Base-by-base conservation (phyloP, 768 basidiomycete species). In the Leccinellum albellum region DNA sequence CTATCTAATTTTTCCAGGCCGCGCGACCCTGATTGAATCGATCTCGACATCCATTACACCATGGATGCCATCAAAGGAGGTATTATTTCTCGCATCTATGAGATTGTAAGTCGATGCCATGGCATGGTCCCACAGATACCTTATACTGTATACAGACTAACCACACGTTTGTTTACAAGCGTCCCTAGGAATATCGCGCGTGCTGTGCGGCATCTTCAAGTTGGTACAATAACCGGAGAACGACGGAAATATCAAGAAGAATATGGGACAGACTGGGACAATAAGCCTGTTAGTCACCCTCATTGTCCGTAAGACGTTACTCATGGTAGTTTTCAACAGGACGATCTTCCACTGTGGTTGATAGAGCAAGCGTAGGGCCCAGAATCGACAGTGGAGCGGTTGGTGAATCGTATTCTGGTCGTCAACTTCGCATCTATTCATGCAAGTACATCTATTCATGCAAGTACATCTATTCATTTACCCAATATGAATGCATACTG, bases 321-420 rank as follows among this genome's bases (percentile, higher is more conserved):
- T 40, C 33, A 53, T 21, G 15, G n/a, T 15, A 13, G 9, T 17
- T 28, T 32, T 9, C 24, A 9, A 28, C 31, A 75, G 75, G 66
- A 66, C n/a, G 75, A 76, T 51, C 40, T 75, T 40, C 40, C 76
- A 12, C 59, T 64, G 1, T 75, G 73, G 70, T 46, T 72, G 21
- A 61, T 73, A 40, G 68, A 70, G 3, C 62, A 56, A 3, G 72
- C 68, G 3, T 24, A 53, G 2, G 60, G 63, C 17, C 21, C 58
- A 28, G 58, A 70, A 42, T 17, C 33, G 14, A 51, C 67, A 0
- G 23, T 56, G 2, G 32, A 60, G 15, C n/a, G 69, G 70, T 52
- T 75, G 63, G 56, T 58, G 6, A 24, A 14, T 4, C 66, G 66
- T 21, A 21, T 64, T 0, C 24, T 66, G 48, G 3, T 42, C n/a